Evolutionary conservation across 331 rosid genomes (phyloP).

Genomic region (Malus hybrid): DNA sequence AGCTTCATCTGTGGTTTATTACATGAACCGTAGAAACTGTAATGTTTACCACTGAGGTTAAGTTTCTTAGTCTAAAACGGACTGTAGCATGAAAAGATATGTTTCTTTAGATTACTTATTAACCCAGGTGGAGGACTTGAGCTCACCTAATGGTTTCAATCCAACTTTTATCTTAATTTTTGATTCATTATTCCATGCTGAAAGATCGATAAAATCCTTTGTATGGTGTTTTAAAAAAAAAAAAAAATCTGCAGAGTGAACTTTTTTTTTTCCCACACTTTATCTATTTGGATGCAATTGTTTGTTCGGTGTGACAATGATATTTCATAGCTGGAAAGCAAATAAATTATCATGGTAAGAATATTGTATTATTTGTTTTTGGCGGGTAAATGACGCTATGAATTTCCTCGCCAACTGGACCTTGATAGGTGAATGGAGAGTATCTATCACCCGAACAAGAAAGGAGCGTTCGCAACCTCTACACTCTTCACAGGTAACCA

Average conservation of each 20-base stretch:
- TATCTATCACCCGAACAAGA: conserved; percentile 82
- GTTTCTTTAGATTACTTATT: not conserved
- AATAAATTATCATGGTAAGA: not conserved
- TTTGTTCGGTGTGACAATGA: not conserved
- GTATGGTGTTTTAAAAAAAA: not conserved
- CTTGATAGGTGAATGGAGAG: conserved; percentile 71
- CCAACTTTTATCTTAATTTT: not conserved
- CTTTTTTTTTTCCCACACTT: not conserved
- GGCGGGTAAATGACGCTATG: conserved; percentile 84
- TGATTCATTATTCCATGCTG: not conserved
- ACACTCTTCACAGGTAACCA: conserved; percentile 70
- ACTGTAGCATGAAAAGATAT: not conserved
- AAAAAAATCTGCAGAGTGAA: too few relatives aligned
- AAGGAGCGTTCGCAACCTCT: conserved; percentile 74
- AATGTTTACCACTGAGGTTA: not conserved
- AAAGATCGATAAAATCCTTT: not conserved
- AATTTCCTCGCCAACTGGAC: conserved; percentile 82
- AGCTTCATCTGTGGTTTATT: not conserved
- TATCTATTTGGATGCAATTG: not conserved
- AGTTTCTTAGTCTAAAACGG: not conserved
- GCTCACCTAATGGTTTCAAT: not conserved
- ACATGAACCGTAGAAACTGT: not conserved
- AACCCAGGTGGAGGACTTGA: not conserved
- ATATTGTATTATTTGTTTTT: not conserved
- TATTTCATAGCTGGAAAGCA: not conserved